These are phyloP conservation scores for Paecilomyces sp. DNA, from an alignment of 2,329 filamentous ascomycete species.

Conservation along the genomic window DNA sequence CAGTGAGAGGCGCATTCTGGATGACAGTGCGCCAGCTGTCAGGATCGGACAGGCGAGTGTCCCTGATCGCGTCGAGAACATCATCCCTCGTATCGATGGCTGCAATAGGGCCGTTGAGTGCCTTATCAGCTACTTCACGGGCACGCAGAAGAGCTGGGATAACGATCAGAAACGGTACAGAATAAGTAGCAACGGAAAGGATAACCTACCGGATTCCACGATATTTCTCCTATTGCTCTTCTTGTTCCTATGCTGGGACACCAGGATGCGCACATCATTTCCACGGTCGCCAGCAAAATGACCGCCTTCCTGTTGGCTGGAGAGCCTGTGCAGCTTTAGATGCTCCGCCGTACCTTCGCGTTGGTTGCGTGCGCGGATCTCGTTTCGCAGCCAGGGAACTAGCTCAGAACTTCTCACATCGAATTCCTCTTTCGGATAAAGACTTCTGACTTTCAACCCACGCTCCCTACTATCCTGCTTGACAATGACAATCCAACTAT, in stretches of 20 bases:
- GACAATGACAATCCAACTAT: constrained; percentile 83
- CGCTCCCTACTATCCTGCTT: constrained; percentile 56
- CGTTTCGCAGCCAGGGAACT: constrained; percentile 69
- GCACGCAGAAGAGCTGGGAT: constrained; percentile 44
- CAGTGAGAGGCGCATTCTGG: constrained; percentile 66
- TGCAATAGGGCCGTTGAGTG: constrained; percentile 70
- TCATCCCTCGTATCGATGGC: constrained; percentile 85
- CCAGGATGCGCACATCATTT: constrained; percentile 76
- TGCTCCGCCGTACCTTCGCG: constrained; percentile 43
- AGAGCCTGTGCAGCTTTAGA: constrained; percentile 35
- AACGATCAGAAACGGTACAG: constrained; percentile 6
- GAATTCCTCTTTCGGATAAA: constrained; percentile 70
- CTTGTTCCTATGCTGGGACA: constrained; percentile 76
- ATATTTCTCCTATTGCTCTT: constrained; percentile 85
- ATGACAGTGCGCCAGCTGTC: constrained; percentile 80
- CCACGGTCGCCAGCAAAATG: constrained; percentile 39
- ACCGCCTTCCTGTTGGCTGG: constrained; percentile 33
- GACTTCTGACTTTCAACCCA: constrained; percentile 68
- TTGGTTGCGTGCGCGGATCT: constrained; percentile 72
- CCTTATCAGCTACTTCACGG: constrained; percentile 60
- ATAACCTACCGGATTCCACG: constrained; percentile 66
- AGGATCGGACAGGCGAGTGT: constrained; percentile 67
- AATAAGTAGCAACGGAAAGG: constrained; percentile 16
- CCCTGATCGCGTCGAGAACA: constrained; percentile 67
- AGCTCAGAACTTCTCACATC: constrained; percentile 70